Base-by-base conservation (phyloP, 257 asterid species). In the Solanum pimpinellifolium region DNA sequence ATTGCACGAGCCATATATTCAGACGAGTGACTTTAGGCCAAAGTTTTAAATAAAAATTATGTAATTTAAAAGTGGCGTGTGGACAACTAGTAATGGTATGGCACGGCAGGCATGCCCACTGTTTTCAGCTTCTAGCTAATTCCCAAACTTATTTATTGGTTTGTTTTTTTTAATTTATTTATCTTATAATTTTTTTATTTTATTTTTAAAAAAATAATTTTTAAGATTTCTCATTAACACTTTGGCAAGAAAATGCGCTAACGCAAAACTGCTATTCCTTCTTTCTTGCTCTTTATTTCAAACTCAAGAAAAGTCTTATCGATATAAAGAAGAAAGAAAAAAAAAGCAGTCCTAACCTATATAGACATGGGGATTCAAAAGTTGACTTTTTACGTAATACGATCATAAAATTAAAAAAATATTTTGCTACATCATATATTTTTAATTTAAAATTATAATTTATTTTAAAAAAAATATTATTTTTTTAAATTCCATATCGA, bases 401-500 rank as follows among this genome's bases (percentile, higher is more conserved):
- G 1, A 52, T 18, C 1, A 52, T 3, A 52, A 52, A 0, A 52
- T 6, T 16, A 16, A 52, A 16, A 52, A 16, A 16, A 52, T 49
- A 16, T 52, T 16, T 52, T 52, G 0, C 1, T 1, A 52, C 1
- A 16, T 52, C 7, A 52, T 23, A 52, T 52, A 8, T 52, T 1
- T 52, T 52, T 52, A 0, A 52, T 52, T 52, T 52, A 52, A 52
- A 0, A 52, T 1, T 2, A 52, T 1, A 52, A 52, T 0, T 6
- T 52, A 6, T 49, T 2, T 0, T 2, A 0, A 11, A 49, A 49
- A 16, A 2, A 52, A 2, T 25, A 14, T 14, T 52, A 52, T 52
- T 52, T 16, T 52, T 1, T 52, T 16, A 16, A 16, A 52, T 0
- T 52, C 0, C 2, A 1, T 52, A 0, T 52, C 62, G 2, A 52